Conservation (phyloP, 345 rosid species). For the Diplotaxis tenuifolia region DNA sequence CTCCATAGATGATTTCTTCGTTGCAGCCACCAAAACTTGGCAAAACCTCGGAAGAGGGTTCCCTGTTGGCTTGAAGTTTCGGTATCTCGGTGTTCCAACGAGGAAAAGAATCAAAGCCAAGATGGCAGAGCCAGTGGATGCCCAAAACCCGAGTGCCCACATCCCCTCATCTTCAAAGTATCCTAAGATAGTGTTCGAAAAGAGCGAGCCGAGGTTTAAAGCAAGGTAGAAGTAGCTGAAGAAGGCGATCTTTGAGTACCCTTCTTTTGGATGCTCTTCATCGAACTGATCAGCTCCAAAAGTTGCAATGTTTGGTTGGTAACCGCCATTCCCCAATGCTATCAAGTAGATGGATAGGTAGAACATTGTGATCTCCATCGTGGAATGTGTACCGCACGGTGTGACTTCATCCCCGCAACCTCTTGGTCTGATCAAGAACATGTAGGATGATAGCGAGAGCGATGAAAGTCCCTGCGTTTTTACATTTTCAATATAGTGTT, state of each 20-base stretch:
- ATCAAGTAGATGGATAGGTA: constrained; percentile 85
- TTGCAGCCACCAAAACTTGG: constrained; percentile 82
- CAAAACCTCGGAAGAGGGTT: constrained; percentile 82
- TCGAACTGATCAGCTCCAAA: constrained; percentile 98
- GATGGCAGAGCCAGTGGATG: constrained; percentile 78
- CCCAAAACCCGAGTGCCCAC: constrained; percentile 99
- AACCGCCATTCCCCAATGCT: constrained; percentile 95
- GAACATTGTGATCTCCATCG: constrained; percentile 61
- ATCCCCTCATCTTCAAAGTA: constrained; percentile 89
- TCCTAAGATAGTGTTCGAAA: constrained; percentile 87
- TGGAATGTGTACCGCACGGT: constrained; percentile 74
- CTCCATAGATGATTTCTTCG: constrained; percentile 59
- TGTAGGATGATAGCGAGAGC: constrained; percentile 68
- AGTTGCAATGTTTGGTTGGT: constrained; percentile 96
- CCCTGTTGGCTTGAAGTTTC: constrained; percentile 86
- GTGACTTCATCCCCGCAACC: constrained; percentile 75
- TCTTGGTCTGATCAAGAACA: constrained; percentile 72
- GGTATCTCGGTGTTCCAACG: constrained; percentile 63
- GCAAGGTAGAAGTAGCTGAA: constrained; percentile 98
- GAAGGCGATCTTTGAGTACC: constrained; percentile 76
- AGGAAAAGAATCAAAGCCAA: constrained; percentile 76
- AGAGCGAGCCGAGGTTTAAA: constrained; percentile 89
- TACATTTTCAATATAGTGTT: not conserved
- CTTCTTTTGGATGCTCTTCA: constrained; percentile 85
- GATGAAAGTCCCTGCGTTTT: constrained; percentile 68